Evolutionary conservation across 768 basidiomycete genomes (phyloP), one percentile per base, ranked within the genome.

Genomic region (Termitomyces sp.): DNA sequence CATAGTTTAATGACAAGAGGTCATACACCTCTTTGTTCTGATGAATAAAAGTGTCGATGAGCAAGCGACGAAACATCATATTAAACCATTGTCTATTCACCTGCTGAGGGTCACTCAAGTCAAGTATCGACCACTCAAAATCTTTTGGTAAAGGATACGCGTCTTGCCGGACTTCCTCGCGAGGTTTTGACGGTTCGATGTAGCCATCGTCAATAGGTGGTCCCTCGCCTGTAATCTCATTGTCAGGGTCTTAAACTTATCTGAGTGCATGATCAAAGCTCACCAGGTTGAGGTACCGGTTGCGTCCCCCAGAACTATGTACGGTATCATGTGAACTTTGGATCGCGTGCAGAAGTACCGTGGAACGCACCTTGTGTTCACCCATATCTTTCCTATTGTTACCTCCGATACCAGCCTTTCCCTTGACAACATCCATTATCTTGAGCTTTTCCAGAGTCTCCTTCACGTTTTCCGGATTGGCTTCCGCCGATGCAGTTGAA

Each of bases 281-380:
- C 65, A 85, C 90, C 89, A 54, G 84, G 72, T 66, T 94, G 92
- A n/a, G 93, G 90, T 7, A 99, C 97, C 3, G 97, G 97, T 70
- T 99, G 97, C 6, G 96, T 98, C 34, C 78, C 84, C 97, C 97
- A 98, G 73, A 99, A 99, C 94, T 93, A 64, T 23, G 57, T 45
- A 40, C 16, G 16, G 11, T 49, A 55, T 40, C 62, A 23, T n/a
- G 30, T 34, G 32, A 51, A 45, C 39, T 48, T 51, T 56, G 49
- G 23, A 55, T 52, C 5, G 12, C 50, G 52, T 48, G 39, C 16
- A 27, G 40, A 52, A 19, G 43, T 30, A 47, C 14, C 7, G 25
- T 14, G 48, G 17, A 28, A 68, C 77, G 53, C 62, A 92, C 94
- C 78, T 95, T 96, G 67, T 97, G 93, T 67, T 89, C 87, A 45